These are phyloP conservation scores for Annulohypoxylon bovei DNA, from an alignment of 495 filamentous ascomycete species.

Conservation along the genomic window DNA sequence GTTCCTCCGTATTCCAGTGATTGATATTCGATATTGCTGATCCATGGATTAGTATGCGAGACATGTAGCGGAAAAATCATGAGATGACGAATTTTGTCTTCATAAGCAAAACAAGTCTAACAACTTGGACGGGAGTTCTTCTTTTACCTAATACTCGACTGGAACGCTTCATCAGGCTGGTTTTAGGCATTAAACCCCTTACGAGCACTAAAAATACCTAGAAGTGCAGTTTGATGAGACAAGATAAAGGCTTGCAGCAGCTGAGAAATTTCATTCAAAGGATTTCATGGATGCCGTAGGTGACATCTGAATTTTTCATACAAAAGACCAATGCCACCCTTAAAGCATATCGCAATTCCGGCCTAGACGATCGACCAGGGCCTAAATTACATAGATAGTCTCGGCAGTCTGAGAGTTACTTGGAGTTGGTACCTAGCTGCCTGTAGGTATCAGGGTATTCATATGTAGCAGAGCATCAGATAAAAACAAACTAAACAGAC, in stretches of 20 bases:
- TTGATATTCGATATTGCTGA: not conserved
- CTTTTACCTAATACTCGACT: not conserved
- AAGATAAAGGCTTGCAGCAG: conserved; percentile 11
- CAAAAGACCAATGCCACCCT: conserved; percentile 11
- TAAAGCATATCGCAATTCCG: conserved; percentile 36
- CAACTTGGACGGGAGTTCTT: not conserved
- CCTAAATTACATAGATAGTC: conserved; percentile 1
- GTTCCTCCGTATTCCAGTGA: not conserved
- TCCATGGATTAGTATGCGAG: not conserved
- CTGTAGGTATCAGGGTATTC: not conserved
- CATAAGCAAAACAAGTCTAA: not conserved
- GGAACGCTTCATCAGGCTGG: not conserved
- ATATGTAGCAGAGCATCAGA: not conserved
- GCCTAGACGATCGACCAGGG: conserved; percentile 15
- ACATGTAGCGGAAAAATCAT: conserved; percentile 12
- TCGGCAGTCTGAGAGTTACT: conserved; percentile 6
- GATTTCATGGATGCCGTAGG: not conserved
- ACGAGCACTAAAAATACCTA: not conserved
- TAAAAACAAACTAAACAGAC: conserved; percentile 11
- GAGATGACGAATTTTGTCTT: conserved; percentile 3
- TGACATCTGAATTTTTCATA: conserved; percentile 6
- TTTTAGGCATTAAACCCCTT: not conserved
- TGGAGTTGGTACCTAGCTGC: not conserved
- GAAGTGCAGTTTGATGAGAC: conserved; percentile 17
- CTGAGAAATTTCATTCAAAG: conserved; percentile 6